These are phyloP conservation scores for Gonium pectorale DNA, from an alignment of 139 green algal species.

Conservation along the genomic window DNA sequence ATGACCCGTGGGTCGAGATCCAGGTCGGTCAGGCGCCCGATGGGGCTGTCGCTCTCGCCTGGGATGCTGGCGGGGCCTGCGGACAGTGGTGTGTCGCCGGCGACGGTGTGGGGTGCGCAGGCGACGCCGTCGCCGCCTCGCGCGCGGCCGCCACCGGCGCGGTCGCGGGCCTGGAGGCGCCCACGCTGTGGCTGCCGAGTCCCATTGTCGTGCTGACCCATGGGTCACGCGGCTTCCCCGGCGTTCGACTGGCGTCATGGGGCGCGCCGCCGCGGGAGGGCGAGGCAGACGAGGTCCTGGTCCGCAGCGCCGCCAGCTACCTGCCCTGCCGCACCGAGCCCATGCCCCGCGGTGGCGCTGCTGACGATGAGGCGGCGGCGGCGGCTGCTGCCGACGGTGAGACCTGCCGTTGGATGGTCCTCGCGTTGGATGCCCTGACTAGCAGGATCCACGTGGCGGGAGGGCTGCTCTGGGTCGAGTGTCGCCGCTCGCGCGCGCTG, in stretches of 20 bases:
- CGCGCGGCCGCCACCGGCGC: not conserved
- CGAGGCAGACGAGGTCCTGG: slow-evolving; percentile 6
- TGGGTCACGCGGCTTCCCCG: not conserved
- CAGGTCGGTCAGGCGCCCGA: slow-evolving; percentile 12
- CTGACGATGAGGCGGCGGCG: not conserved
- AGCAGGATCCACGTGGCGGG: too few relatives aligned
- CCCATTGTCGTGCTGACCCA: not conserved
- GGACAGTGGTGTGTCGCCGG: not conserved
- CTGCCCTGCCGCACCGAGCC: too few relatives aligned
- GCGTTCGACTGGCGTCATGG: not conserved
- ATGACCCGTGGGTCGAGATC: not conserved
- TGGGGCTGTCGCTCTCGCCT: not conserved
- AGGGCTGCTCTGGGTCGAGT: slow-evolving; percentile 37
- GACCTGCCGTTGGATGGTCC: too few relatives aligned
- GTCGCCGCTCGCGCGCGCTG: not conserved
- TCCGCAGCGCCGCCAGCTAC: not conserved
- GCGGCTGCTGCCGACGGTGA: not conserved
- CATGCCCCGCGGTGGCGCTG: too few relatives aligned
- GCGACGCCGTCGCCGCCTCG: not conserved
- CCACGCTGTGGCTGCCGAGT: slow-evolving; percentile 34
- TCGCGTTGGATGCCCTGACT: too few relatives aligned
- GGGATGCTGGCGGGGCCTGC: not conserved
- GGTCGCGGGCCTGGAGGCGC: not conserved
- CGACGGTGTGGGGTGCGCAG: not conserved
- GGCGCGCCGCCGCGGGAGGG: not conserved